Evolutionary conservation across 805 yeast genomes (phyloP), one percentile per base, ranked within the genome.

Genomic region (Starmerella stigmatis): DNA sequence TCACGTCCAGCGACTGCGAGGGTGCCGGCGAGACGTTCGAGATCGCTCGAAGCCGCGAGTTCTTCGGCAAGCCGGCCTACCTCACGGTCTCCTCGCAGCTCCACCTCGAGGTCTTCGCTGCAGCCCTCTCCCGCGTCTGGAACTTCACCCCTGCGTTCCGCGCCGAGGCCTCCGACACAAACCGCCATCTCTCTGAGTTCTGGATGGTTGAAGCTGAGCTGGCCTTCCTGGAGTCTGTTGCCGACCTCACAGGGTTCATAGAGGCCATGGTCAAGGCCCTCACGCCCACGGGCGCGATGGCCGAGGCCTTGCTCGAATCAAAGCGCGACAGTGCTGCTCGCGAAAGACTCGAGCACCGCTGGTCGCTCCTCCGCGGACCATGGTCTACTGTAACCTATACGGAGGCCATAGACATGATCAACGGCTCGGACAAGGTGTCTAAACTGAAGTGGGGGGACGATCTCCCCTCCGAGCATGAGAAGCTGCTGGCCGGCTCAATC

Each of bases 131-230:
- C 37, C 67, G 94, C 39, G 96, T 82, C 1, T 92, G 94, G 92
- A 78, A 94, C 0, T 58, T 89, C 20, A 71, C 86, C 0, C 98
- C 98, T 1, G 85, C 95, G 47, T 92, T 92, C 60, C 70, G 99
- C 51, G 97, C 98, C 0, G 99, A 92, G 58, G 74, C 74, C 41
- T 81, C 94, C 46, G 88, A 86, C 58, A 92, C 99, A 0, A 83
- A 78, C 56, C 71, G 98, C 42, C 99, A 92, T 61, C 64, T 92
- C 47, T 75, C 89, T 48, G 99, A 92, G 62, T 92, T 92, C 62
- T 92, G 96, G 96, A 88, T 92, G 96, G 64, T 92, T 2, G 99
- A 92, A 62, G 94, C 86, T 0, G 99, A 92, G 60, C 63, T 86
- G 17, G 78, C 85, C 8, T 83, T 82, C 61, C 64, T 81, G 2